Evolutionary conservation across 2,329 filamentous ascomycete genomes (phyloP), one percentile per base, ranked within the genome.

Genomic region (Penicillium sp.): DNA sequence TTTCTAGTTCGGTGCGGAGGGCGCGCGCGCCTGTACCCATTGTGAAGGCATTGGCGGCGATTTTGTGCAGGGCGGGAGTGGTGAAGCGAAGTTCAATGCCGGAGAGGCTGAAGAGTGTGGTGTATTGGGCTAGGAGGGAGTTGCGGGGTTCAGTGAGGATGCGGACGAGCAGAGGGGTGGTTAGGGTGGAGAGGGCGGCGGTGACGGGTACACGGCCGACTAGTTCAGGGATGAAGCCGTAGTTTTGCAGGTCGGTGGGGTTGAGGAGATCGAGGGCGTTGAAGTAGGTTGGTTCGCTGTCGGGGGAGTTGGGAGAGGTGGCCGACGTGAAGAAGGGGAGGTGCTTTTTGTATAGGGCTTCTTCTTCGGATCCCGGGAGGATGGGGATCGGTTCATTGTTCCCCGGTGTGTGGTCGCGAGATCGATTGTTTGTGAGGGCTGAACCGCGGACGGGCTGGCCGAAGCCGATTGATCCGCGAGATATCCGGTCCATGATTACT

Each of bases 101-200:
- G 1, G 85, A 88, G 0, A 93, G 85, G 49, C 85, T 81, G 64
- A 97, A 96, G 1, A 96, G 80, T 2, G 89, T 84, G 17, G 84
- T 86, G 68, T 96, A 97, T 69, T 98, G 93, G 41, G 84, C 82
- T 3, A 95, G 77, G 0, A 98, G 78, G 46, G 84, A 88, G 71
- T 96, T 95, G 51, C 87, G 83, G 1, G 93, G 93, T 66, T 97
- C 91, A 0, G 88, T 96, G 34, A 98, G 77, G 54, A 98, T 93
- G 45, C 89, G 83, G 45, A 91, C 82, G 10, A 98, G 81, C 52
- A 82, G 73, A 17, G 77, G 71, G 55, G 81, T 75, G 46, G 79
- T 77, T 1, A 98, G 77, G 0, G 88, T 83, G 12, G 87, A 84
- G 0, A 98, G 79, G 0, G 93, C 87, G 53, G 88, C 89, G 43